A percentile compares a stretch with the other conserved stretches of the same genome.
phyloP scores from a whole-genome alignment of 352 stramenopile species.

The Phytophthora cactorum region DNA sequence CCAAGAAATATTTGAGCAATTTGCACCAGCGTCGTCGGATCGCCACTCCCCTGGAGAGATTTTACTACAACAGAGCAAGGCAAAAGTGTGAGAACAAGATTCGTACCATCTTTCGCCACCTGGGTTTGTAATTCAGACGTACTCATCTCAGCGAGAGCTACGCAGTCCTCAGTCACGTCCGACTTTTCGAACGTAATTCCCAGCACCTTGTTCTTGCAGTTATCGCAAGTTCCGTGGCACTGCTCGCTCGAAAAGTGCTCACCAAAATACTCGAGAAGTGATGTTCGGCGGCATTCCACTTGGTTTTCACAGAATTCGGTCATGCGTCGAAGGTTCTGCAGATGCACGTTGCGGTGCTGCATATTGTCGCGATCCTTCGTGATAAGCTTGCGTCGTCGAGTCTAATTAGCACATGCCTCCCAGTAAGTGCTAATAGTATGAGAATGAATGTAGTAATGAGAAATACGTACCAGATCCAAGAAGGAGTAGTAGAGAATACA shows the following conservation, averaged over 20 bases:
- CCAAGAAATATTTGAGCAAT: constrained; percentile 79
- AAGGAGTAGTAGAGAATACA: constrained; percentile 92
- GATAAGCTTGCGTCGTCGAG: constrained; percentile 73
- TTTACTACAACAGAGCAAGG: constrained; percentile 45
- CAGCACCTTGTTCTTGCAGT: constrained; percentile 83
- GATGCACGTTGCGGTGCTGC: constrained; percentile 81
- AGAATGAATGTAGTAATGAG: background rate
- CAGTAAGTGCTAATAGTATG: constrained; percentile 3
- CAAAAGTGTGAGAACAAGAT: background rate
- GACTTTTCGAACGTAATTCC: constrained; percentile 74
- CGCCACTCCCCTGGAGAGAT: constrained; percentile 62
- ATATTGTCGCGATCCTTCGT: constrained; percentile 84
- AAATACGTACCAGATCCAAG: constrained; percentile 65
- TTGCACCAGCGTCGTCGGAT: constrained; percentile 76
- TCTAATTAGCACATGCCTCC: constrained; percentile 32
- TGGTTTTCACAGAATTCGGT: constrained; percentile 91
- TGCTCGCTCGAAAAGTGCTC: constrained; percentile 83
- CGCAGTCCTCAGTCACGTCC: constrained; percentile 81
- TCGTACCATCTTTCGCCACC: background rate
- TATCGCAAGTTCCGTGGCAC: constrained; percentile 84
- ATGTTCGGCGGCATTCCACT: constrained; percentile 84
- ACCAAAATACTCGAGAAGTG: constrained; percentile 89
- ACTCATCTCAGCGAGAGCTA: constrained; percentile 67
- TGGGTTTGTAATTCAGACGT: constrained; percentile 18
- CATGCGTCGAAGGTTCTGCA: constrained; percentile 86